Percentiles rank a stretch among this genome's conserved stretches.
Conservation (phyloP, 2,329 filamentous ascomycete genomes). For the Raffaelea arxii region DNA sequence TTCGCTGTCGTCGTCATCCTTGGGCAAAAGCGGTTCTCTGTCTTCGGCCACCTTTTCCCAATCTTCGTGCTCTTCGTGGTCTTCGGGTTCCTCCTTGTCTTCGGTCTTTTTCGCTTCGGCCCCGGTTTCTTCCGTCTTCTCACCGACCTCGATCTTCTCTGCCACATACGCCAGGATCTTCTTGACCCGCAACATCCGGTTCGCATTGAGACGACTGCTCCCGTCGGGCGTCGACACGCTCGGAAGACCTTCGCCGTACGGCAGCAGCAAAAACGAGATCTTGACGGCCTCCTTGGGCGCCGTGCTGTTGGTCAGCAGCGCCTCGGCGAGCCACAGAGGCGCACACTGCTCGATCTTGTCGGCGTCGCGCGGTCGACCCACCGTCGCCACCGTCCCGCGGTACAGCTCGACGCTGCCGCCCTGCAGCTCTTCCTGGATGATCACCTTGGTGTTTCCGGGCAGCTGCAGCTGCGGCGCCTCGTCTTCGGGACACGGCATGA, state of each 20-base stretch:
- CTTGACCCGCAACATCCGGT: slow-evolving; percentile 89
- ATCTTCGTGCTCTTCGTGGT: slow-evolving; percentile 11
- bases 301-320: slow-evolving; percentile 72
- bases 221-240: slow-evolving; percentile 65
- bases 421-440: slow-evolving; percentile 59
- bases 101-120: neutral
- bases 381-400: slow-evolving; percentile 71
- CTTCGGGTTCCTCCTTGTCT: neutral
- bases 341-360: slow-evolving; percentile 78
- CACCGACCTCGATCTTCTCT: slow-evolving; percentile 64
- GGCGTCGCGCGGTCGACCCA: slow-evolving; percentile 55
- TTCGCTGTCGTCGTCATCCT: neutral
- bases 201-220: slow-evolving; percentile 88
- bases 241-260: slow-evolving; percentile 66
- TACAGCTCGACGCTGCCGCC: slow-evolving; percentile 77
- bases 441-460: slow-evolving; percentile 55
- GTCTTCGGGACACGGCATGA: slow-evolving; percentile 59
- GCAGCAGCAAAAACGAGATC: slow-evolving; percentile 86
- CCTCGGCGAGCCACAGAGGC: slow-evolving; percentile 86
- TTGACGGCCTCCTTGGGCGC: slow-evolving; percentile 89
- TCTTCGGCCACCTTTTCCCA: slow-evolving; percentile 37
- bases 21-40: too few relatives aligned
- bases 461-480: slow-evolving; percentile 68
- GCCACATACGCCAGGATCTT: slow-evolving; percentile 91
- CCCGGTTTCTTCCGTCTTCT: neutral